Evolutionary conservation across 2,329 filamentous ascomycete species (phyloP), one percentile per base, ranked within the genome.

Genomic region (Penicillium griseofulvum): DNA sequence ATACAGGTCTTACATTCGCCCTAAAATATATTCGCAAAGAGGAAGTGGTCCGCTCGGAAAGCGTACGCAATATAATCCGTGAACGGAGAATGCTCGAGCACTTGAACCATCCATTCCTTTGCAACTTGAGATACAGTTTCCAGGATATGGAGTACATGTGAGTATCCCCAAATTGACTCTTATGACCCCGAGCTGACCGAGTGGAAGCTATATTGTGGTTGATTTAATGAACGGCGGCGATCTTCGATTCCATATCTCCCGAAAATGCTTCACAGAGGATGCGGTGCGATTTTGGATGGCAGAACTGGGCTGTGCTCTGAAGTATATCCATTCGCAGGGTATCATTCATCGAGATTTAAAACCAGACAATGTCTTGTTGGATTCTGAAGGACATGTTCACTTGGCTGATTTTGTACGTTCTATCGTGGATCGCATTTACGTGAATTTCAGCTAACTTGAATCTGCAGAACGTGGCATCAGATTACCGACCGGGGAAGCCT

Each of bases 91-190:
- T 99, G 94, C 84, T 99, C 70, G 92, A 99, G 78, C 91, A 97
- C 74, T 83, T 99, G 67, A 97, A 96, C 73, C 94, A 99, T 70
- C 91, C 93, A 26, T 99, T 97, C 74, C 89, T 99, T 65, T 97
- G 93, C 80, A 99, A 99, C 75, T 80, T 99, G 80, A 89, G 94
- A 68, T 99, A 97, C 78, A 97, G 92, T 77, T 99, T 99, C 72
- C 94, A 99, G 77, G 94, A 99, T 75, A 91, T 97, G 67, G 94
- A 99, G 75, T 99, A 99, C 77, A 88, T 99, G 91, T 96, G 81
- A 69, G 89, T 62, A 19, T 37, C 26, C 39, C 7, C 4, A 14
- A 31, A 6, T 33, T 1, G 10, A 22, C 12, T 7, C 5, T 24
- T 2, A 5, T 28, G 3, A 22, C n/a, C 2, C 26, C 7, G 48